Conservation (phyloP, 805 yeast species). For the Wickerhamomyces kurtzmanii region DNA sequence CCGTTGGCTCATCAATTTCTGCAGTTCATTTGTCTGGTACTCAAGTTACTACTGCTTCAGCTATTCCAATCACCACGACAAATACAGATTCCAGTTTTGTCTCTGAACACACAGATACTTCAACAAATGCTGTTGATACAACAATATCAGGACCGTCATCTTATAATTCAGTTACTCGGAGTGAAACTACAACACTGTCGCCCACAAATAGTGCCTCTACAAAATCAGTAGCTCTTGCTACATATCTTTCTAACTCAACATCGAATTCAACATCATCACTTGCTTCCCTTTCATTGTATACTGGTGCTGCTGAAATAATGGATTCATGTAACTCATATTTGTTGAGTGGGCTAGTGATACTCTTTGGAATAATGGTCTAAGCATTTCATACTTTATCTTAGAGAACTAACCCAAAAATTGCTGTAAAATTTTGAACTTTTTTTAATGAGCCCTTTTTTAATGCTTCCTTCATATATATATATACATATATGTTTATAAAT, state of each 20-base stretch:
- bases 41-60: slow-evolving; percentile 3
- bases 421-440: no score
- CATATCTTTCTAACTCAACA: slow-evolving; percentile 4
- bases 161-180: slow-evolving; percentile 2
- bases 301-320: no score
- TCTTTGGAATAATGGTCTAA: no score
- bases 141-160: background rate
- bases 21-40: slow-evolving; percentile 6
- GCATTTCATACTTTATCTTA: no score
- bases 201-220: no score
- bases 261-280: slow-evolving; percentile 6
- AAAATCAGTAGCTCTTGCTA: no score
- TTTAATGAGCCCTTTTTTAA: no score
- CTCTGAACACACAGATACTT: background rate
- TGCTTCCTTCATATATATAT: slow-evolving; percentile 1
- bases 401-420: no score
- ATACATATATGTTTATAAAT: background rate
- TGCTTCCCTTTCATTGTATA: slow-evolving; percentile 4
- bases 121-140: background rate
- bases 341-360: no score
- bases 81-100: background rate
- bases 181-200: slow-evolving; percentile 6
- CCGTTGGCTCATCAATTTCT: no score
- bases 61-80: slow-evolving; percentile 2
- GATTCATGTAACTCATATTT: no score